Base-by-base conservation (phyloP, 495 filamentous ascomycete species). In the Choiromyces venosus region DNA sequence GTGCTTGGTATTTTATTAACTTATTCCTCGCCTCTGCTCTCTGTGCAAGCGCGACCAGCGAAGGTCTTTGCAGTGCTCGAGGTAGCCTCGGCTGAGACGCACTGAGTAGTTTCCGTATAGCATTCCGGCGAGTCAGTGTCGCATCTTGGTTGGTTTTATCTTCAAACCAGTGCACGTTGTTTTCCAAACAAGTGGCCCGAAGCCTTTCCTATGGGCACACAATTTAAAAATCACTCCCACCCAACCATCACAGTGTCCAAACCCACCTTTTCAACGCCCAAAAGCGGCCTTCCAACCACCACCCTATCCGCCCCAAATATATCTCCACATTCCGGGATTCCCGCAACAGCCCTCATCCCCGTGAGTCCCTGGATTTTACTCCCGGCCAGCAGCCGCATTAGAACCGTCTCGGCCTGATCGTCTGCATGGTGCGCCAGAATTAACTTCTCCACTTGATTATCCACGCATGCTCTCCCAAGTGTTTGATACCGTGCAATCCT, bases 331-430 rank as follows among this genome's bases (percentile, higher is more conserved):
- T 97, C 93, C 8, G 95, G 95, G 39, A 98, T 93, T 36, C 87
- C 84, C 21, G 86, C 83, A 4, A 87, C 83, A 16, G 83, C 65
- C 42, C 83, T 86, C 72, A 98, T 96, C 0, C 92, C 93, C 7
- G 83, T 82, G 42, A 97, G 83, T 0, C 91, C 93, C n/a, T 85
- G 80, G 88, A 91, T 89, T 37, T 96, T 80, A 7, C 94, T 86
- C 93, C 71, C 91, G 89, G 77, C 91, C 87, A 82, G 97, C 93
- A 79, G 93, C 91, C 74, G 86, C 84, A 82, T 97, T 61, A 99
- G 80, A 5, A 96, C 86, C 0, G 94, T 97, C 82, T 99, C 95
- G 46, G 92, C 91, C 76, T 91, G 89, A 80, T 98, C 94, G 76
- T 96, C 92, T 68, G 86, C 84, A 81, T 97, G 94, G 81, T 98